Evolutionary conservation across 2,329 filamentous ascomycete genomes (phyloP).

Genomic region (Cytospora piceicola): DNA sequence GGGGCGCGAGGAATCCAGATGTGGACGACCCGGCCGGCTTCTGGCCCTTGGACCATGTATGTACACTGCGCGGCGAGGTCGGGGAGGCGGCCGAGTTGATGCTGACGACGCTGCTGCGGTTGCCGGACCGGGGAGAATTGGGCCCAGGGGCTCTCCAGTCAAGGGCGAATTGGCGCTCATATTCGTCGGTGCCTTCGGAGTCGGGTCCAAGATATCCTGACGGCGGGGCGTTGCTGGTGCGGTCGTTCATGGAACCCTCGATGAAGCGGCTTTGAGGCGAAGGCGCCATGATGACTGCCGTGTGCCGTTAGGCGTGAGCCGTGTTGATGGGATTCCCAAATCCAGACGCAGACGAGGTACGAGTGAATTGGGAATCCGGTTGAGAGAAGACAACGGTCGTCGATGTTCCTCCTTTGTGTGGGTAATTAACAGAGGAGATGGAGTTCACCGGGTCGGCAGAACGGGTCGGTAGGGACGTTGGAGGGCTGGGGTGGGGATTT

Average conservation of each 20-base stretch:
- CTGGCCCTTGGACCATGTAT: neutral
- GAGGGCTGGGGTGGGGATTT: constrained; percentile 1
- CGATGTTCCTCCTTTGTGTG: neutral
- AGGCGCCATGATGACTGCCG: constrained; percentile 26
- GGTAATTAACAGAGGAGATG: neutral
- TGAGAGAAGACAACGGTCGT: neutral
- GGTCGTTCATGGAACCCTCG: constrained; percentile 88
- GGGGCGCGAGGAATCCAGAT: constrained; percentile 37
- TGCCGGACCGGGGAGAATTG: constrained; percentile 6
- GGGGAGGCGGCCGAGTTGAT: constrained; percentile 7
- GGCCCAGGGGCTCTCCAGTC: constrained; percentile 30
- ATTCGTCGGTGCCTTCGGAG: constrained; percentile 34
- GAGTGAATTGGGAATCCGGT: constrained; percentile 2
- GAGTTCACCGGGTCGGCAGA: constrained; percentile 5
- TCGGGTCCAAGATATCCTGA: constrained; percentile 62
- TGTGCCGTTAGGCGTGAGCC: constrained; percentile 17
- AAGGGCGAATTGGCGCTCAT: constrained; percentile 35
- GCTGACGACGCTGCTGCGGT: constrained; percentile 24
- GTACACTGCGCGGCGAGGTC: neutral
- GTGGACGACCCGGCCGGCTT: constrained; percentile 11
- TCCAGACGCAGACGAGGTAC: neutral
- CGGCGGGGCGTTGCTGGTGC: constrained; percentile 72
- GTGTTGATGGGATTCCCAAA: constrained; percentile 14
- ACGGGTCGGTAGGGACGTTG: neutral
- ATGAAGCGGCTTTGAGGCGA: constrained; percentile 59